Conservation (phyloP, 306 rosid genomes). For the Cucumis melo region DNA sequence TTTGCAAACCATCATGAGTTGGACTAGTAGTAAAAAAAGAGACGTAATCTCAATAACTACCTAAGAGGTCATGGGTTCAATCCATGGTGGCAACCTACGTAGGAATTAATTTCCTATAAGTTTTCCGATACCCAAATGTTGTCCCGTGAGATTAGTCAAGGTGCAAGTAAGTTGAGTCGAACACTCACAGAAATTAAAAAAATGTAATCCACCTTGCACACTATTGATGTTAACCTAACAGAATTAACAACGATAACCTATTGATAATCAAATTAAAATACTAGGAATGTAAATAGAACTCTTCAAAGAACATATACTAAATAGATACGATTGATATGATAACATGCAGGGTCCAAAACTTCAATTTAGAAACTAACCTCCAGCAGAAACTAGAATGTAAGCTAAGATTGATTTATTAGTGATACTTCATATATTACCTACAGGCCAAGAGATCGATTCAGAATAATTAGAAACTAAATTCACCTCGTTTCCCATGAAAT, state of each 20-base stretch:
- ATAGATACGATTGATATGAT: not conserved
- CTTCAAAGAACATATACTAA: not conserved
- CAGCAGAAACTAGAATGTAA: no score
- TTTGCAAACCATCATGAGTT: no score
- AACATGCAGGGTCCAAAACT: not conserved
- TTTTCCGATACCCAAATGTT: no score
- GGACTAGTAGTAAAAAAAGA: no score
- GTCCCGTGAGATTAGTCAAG: no score
- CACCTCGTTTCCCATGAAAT: slow-evolving; percentile 99
- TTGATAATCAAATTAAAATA: not conserved
- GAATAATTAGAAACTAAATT: slow-evolving; percentile 15
- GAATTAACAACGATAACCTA: not conserved
- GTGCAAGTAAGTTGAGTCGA: no score
- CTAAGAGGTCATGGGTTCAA: no score
- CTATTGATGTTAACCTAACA: not conserved
- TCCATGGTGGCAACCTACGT: no score
- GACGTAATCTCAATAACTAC: no score
- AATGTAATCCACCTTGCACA: not conserved
- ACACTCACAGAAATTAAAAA: no score
- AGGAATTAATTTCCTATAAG: no score
- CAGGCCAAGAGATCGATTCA: not conserved
- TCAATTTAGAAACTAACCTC: not conserved
- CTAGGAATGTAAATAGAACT: not conserved
- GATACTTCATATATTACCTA: not conserved
- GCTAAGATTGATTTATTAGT: not conserved